A percentile compares a stretch with the other conserved stretches of the same genome.
These are phyloP conservation scores for Saccharata proteae DNA, from an alignment of 2,329 filamentous ascomycete species.

Conservation along the genomic window DNA sequence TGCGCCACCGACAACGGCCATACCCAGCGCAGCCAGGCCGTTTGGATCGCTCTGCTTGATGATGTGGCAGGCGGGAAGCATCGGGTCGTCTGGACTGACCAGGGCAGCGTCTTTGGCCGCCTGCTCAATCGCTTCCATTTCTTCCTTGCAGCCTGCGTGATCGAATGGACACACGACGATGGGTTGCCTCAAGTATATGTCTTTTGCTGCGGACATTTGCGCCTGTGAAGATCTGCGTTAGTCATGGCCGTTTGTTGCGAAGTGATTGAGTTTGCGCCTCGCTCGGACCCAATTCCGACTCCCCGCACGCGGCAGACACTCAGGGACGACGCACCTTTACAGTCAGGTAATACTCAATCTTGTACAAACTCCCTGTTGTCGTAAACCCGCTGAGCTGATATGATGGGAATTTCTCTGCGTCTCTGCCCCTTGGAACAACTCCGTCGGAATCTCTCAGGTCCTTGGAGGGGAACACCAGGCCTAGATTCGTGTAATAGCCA, in stretches of 20 bases:
- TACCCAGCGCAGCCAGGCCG: slow-evolving; percentile 47
- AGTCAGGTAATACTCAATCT: slow-evolving; percentile 92
- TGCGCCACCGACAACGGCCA: slow-evolving; percentile 49
- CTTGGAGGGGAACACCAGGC: slow-evolving; percentile 79
- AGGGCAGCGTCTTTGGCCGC: slow-evolving; percentile 84
- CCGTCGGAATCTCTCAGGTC: slow-evolving; percentile 80
- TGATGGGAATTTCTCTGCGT: slow-evolving; percentile 78
- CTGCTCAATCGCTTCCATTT: slow-evolving; percentile 97
- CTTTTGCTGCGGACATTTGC: slow-evolving; percentile 72
- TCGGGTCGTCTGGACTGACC: slow-evolving; percentile 80
- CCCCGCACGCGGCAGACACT: background rate
- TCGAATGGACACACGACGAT: slow-evolving; percentile 95
- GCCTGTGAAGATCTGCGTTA: slow-evolving; percentile 44
- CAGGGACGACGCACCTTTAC: slow-evolving; percentile 58
- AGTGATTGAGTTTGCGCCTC: background rate
- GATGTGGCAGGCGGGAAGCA: slow-evolving; percentile 78
- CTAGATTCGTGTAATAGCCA: slow-evolving; percentile 86
- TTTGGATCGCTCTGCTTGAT: slow-evolving; percentile 63
- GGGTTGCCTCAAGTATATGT: slow-evolving; percentile 78
- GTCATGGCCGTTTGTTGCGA: background rate
- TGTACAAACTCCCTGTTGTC: slow-evolving; percentile 86
- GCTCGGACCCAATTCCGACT: no score
- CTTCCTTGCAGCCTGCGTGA: slow-evolving; percentile 89
- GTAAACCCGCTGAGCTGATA: slow-evolving; percentile 87
- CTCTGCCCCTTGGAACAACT: slow-evolving; percentile 68